Percentiles rank a stretch among this genome's conserved stretches.
These are phyloP conservation scores for Ogataea minuta DNA, from an alignment of 805 yeast species.

Conservation along the genomic window DNA sequence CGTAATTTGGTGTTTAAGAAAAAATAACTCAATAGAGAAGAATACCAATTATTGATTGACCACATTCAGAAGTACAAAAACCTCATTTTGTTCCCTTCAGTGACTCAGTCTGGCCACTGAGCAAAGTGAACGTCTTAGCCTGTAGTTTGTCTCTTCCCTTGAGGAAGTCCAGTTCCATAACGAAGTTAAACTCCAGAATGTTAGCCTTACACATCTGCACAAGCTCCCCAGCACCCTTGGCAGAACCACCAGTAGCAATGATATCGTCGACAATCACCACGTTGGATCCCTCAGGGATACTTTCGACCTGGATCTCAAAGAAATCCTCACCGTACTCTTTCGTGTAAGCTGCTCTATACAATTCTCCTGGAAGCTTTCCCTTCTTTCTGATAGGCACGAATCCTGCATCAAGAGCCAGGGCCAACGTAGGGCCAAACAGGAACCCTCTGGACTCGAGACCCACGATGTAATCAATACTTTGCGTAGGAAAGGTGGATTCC, in stretches of 20 bases:
- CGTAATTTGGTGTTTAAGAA: conserved; percentile 31
- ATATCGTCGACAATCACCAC: conserved; percentile 93
- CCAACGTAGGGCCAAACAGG: conserved; percentile 93
- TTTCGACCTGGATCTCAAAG: conserved; percentile 83
- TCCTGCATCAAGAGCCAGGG: conserved; percentile 83
- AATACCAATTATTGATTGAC: neutral
- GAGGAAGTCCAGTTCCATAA: conserved; percentile 92
- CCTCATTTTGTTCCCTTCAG: conserved; percentile 19
- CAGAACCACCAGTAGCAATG: conserved; percentile 98
- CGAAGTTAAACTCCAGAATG: conserved; percentile 77
- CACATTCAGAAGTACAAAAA: neutral
- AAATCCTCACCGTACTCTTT: conserved; percentile 93
- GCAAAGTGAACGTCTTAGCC: conserved; percentile 85
- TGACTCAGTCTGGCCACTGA: conserved; percentile 75
- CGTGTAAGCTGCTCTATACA: conserved; percentile 64
- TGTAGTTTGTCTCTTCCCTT: conserved; percentile 86
- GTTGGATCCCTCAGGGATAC: conserved; percentile 75
- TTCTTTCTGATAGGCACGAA: conserved; percentile 94
- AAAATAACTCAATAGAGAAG: conserved; percentile 12
- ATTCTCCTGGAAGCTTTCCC: conserved; percentile 92
- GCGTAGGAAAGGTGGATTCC: conserved; percentile 49
- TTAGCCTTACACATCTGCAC: conserved; percentile 65
- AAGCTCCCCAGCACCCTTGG: conserved; percentile 88
- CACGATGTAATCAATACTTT: conserved; percentile 75
- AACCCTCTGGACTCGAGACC: conserved; percentile 98